Conservation (phyloP, 805 yeast species). For the Clavispora vitiphila region DNA sequence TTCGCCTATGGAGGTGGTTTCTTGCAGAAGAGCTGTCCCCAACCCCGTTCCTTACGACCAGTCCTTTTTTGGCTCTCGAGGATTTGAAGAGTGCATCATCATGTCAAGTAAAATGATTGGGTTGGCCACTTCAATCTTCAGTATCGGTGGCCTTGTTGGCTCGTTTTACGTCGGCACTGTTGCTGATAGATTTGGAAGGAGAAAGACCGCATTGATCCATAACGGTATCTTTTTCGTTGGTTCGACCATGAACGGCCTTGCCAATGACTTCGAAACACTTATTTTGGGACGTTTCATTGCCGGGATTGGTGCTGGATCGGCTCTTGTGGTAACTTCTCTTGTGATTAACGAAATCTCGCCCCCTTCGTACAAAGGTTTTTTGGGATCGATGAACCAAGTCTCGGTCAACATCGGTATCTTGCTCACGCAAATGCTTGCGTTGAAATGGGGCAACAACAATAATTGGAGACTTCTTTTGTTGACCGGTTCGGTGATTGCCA, state of each 20-base stretch:
- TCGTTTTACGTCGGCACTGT: conserved; percentile 63
- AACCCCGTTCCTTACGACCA: conserved; percentile 27
- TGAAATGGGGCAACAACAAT: conserved; percentile 56
- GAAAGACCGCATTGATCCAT: conserved; percentile 46
- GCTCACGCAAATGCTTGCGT: conserved; percentile 70
- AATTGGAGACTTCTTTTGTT: conserved; percentile 72
- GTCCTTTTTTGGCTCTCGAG: conserved; percentile 38
- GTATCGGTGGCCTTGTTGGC: conserved; percentile 79
- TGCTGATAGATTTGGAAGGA: conserved; percentile 66
- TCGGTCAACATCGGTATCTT: conserved; percentile 82
- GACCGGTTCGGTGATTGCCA: conserved; percentile 54
- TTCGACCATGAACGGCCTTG: conserved; percentile 51
- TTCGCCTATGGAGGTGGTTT: conserved; percentile 73
- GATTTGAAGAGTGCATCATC: conserved; percentile 48
- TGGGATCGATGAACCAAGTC: conserved; percentile 89
- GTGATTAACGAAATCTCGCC: conserved; percentile 81
- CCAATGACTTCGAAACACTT: conserved; percentile 41
- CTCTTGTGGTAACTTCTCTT: conserved; percentile 81
- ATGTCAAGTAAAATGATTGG: conserved; percentile 60
- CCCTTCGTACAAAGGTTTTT: conserved; percentile 55
- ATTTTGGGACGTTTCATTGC: conserved; percentile 67
- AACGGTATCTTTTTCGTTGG: conserved; percentile 54
- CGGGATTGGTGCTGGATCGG: conserved; percentile 85
- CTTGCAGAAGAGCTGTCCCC: conserved; percentile 44
- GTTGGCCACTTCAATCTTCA: conserved; percentile 68